A percentile compares a stretch with the other conserved stretches of the same genome.
Conservation (phyloP, 2,329 filamentous ascomycete species). For the Grosmannia huntii region DNA sequence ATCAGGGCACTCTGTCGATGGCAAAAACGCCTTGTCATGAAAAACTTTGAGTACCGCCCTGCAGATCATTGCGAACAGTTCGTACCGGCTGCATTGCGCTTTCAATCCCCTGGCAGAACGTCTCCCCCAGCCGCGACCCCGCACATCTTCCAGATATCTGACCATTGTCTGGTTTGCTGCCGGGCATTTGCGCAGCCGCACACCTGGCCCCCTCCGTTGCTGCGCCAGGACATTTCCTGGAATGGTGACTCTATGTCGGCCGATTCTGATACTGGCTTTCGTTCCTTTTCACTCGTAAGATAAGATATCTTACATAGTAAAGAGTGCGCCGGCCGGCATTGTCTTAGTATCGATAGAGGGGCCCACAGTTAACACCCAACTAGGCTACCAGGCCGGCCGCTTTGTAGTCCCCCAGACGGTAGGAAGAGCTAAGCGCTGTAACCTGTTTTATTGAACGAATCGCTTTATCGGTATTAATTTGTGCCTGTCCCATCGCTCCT, state of each 20-base stretch:
- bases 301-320: not conserved
- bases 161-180: too few relatives aligned
- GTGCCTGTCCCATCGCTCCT: not conserved
- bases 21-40: not conserved
- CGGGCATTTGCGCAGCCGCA: not conserved
- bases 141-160: not conserved
- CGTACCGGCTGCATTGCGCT: too few relatives aligned
- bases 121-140: not conserved
- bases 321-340: not conserved
- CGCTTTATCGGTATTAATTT: not conserved
- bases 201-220: not conserved
- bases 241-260: not conserved
- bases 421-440: not conserved
- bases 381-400: not conserved
- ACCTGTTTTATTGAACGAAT: not conserved
- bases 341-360: not conserved
- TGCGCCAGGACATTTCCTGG: not conserved
- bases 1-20: not conserved
- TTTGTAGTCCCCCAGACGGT: not conserved
- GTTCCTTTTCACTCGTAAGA: not conserved
- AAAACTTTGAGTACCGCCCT: too few relatives aligned
- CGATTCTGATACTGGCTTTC: not conserved
- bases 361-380: not conserved
- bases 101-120: too few relatives aligned
- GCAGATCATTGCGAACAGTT: not conserved